Evolutionary conservation across 2,329 filamentous ascomycete genomes (phyloP).

Genomic region (Pestalotiopsis sp.): DNA sequence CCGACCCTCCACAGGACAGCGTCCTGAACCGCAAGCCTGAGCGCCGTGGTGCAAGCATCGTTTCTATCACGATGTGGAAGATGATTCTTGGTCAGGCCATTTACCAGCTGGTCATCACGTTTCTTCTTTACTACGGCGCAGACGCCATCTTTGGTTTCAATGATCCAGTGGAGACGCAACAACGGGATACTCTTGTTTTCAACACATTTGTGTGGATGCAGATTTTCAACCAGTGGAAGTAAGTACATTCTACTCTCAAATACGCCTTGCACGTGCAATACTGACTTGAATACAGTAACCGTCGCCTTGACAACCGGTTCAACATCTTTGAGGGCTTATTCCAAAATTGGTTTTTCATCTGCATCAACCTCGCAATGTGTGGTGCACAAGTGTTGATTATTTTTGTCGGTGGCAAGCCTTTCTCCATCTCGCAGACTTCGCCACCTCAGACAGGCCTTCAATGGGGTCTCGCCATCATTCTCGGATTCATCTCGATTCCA

Average conservation of each 20-base stretch:
- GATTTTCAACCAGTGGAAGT: constrained; percentile 97
- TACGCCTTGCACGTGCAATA: not conserved
- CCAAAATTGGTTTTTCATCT: constrained; percentile 86
- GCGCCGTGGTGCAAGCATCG: constrained; percentile 60
- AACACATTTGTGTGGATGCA: constrained; percentile 99
- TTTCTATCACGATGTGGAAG: constrained; percentile 97
- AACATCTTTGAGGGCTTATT: constrained; percentile 92
- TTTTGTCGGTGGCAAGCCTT: constrained; percentile 80
- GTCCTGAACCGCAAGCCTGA: constrained; percentile 77
- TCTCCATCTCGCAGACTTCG: constrained; percentile 65
- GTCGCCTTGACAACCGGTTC: constrained; percentile 89
- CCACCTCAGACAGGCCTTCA: constrained; percentile 66
- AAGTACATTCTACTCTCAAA: constrained; percentile 36
- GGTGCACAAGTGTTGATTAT: constrained; percentile 89
- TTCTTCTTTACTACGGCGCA: constrained; percentile 81
- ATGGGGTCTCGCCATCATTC: constrained; percentile 85
- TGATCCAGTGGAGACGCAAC: constrained; percentile 36
- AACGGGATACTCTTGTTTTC: constrained; percentile 84
- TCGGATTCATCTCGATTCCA: constrained; percentile 84
- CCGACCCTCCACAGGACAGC: constrained; percentile 82
- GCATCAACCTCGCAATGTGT: constrained; percentile 84
- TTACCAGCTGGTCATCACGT: constrained; percentile 81
- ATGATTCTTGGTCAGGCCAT: constrained; percentile 95
- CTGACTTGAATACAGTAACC: constrained; percentile 61
- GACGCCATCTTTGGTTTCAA: constrained; percentile 56